Evolutionary conservation across 306 rosid genomes (phyloP), one percentile per base, ranked within the genome.

Genomic region (Quercus robur): DNA sequence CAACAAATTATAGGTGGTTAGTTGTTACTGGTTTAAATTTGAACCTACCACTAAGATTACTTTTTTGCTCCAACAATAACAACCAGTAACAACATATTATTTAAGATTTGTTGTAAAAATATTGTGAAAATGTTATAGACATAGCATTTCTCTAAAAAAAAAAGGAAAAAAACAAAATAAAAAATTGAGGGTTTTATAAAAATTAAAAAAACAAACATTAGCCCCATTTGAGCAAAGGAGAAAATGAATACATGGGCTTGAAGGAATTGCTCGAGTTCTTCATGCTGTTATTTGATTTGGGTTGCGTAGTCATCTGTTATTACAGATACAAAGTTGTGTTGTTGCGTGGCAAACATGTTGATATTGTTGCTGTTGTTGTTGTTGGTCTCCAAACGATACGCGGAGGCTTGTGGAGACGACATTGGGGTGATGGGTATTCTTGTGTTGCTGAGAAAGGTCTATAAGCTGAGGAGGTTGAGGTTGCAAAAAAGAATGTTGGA

Each of bases 401-500:
- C 96, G 82, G 57, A 95, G 80, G 38, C 99, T 96, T 1, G 98
- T 95, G 57, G 97, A 93, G 80, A 95, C 95, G 14, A 83, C 91
- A 89, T 91, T 94, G 70, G 87, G 88, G 9, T 85, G 92, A 6
- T 84, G 91, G 59, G 77, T 75, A 33, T 56, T 79, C 33, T 56
- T 81, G 52, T 94, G 97, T 82, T 90, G 94, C 73, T 92, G 97
- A 76, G 98, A 90, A 71, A 91, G 87, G 71, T 94, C 93, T 75
- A 91, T 79, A 63, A 95, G 88, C 68, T 87, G 97, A 58, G 93
- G 85, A 75, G 90, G 61, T 25, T 88, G 89, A 2, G 91, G 79
- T 74, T 88, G 97, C 56, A 31, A 85, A 11, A 73, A 89, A 84
- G 83, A 83, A 85, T 10, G 18, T 64, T 35, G 85, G 87, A 85